A percentile compares a stretch with the other conserved stretches of the same genome.
Conservation (phyloP, 441 rosid species). For the Corymbia calophylla region DNA sequence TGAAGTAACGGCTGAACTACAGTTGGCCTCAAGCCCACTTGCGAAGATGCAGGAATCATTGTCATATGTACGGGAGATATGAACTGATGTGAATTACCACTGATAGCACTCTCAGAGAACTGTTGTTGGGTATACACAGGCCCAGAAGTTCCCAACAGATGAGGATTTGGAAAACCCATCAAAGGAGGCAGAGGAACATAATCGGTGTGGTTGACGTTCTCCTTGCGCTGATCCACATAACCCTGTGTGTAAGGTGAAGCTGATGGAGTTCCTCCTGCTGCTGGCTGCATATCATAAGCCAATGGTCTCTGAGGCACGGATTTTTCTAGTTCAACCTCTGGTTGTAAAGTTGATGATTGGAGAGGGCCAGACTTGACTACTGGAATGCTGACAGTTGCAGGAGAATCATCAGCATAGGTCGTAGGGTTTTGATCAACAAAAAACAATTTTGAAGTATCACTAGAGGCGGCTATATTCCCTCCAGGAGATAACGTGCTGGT, state of each 20-base stretch:
- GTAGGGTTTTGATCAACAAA: slow-evolving; percentile 23
- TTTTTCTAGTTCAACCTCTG: slow-evolving; percentile 38
- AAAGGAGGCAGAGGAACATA: slow-evolving; percentile 27
- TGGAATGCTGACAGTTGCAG: slow-evolving; percentile 26
- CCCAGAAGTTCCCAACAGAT: slow-evolving; percentile 25
- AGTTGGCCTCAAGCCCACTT: slow-evolving; percentile 32
- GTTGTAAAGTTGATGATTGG: slow-evolving; percentile 24
- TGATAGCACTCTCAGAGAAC: slow-evolving; percentile 16
- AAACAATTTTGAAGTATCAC: slow-evolving; percentile 22
- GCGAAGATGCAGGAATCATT: slow-evolving; percentile 30
- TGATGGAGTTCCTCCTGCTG: slow-evolving; percentile 16
- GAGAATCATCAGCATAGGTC: slow-evolving; percentile 26
- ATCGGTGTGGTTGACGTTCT: slow-evolving; percentile 22
- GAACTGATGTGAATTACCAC: slow-evolving; percentile 29
- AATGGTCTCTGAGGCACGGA: slow-evolving; percentile 24
- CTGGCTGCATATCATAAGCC: slow-evolving; percentile 35
- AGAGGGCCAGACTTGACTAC: slow-evolving; percentile 21
- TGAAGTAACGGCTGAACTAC: slow-evolving; percentile 37
- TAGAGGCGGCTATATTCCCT: slow-evolving; percentile 17
- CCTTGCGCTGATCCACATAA: slow-evolving; percentile 35
- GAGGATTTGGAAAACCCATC: slow-evolving; percentile 36
- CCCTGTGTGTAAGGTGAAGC: slow-evolving; percentile 19
- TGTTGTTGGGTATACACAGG: slow-evolving; percentile 30
- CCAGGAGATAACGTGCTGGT: slow-evolving; percentile 22
- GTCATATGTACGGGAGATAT: slow-evolving; percentile 41